Evolutionary conservation across 2,329 filamentous ascomycete genomes (phyloP), one percentile per base, ranked within the genome.

Genomic region (Eutypella sp.): DNA sequence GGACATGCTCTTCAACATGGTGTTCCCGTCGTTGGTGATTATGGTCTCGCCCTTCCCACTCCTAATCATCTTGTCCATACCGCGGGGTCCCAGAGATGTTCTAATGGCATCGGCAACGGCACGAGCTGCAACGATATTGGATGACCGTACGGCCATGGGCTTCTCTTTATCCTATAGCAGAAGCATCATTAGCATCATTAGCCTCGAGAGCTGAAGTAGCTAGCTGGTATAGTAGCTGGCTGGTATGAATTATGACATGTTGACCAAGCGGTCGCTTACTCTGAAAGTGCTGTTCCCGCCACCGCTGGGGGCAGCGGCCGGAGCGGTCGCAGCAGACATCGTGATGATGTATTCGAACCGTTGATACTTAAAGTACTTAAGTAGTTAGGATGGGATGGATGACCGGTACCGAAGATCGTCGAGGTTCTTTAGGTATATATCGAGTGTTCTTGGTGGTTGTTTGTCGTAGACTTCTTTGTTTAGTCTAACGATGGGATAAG

Each of bases 21-120:
- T 99, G 75, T 95, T 95, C 68, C 93, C 93, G 72, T 99, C 93
- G 76, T 99, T 99, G 64, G 93, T 99, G 73, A 99, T 99, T 68
- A 97, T 93, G 47, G 91, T 96, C 70, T 95, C 89, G 72, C 92
- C 93, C 74, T 89, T 96, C 67, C 90, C 88, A 49, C 87, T 95
- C 76, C 95, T 87, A 61, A 99, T 97, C 91, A 96, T 96, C 78
- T 96, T 96, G 75, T 96, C 91, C 91, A 96, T 96, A 65, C 93
- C 93, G 70, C 93, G 84, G 56, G 93, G 93, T 54, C 93, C 93
- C 57, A 99, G 79, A 51, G 93, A 97, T 23, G 92, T 97, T 76
- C 93, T 81, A 67, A 99, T 95, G 58, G 93, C 93, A 81, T 99
- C 93, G 67, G 93, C 87, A 64, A 99, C 92, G 66, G 93, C 93